These are phyloP conservation scores for Calonectria multiphialidica DNA, from an alignment of 2,329 filamentous ascomycete species.

Conservation along the genomic window DNA sequence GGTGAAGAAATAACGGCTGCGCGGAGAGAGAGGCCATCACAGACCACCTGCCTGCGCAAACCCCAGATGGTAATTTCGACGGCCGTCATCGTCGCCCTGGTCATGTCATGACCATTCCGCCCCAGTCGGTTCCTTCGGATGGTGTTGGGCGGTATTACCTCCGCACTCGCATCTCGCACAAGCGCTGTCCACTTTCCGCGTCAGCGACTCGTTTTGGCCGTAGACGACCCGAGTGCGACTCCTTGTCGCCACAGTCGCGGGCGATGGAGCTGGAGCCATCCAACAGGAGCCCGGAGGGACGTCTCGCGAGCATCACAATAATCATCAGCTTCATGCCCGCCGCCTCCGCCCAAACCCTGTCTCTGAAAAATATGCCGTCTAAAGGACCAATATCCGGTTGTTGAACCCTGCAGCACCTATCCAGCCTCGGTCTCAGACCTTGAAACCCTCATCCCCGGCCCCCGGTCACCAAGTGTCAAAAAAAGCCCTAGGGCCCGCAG, in stretches of 20 bases:
- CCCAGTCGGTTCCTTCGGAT: background rate
- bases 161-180: conserved; percentile 14
- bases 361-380: background rate
- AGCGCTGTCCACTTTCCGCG: background rate
- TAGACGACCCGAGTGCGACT: conserved; percentile 1
- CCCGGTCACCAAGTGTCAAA: background rate
- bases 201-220: conserved; percentile 11
- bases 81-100: background rate
- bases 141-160: conserved; percentile 6
- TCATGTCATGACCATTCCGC: background rate
- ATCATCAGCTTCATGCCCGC: conserved; percentile 2
- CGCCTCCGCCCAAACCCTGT: background rate
- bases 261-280: background rate
- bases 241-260: conserved; percentile 19
- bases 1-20: conserved; percentile 1
- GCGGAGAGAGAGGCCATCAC: background rate
- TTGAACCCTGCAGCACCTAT: background rate
- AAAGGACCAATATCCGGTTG: background rate
- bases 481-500: background rate
- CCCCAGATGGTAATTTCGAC: background rate
- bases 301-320: background rate
- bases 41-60: background rate
- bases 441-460: background rate
- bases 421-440: background rate
- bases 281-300: background rate